Percentiles rank a stretch among this genome's conserved stretches.
phyloP scores from a whole-genome alignment of 2,329 filamentous ascomycete genomes.

The Xylariaceae sp. region DNA sequence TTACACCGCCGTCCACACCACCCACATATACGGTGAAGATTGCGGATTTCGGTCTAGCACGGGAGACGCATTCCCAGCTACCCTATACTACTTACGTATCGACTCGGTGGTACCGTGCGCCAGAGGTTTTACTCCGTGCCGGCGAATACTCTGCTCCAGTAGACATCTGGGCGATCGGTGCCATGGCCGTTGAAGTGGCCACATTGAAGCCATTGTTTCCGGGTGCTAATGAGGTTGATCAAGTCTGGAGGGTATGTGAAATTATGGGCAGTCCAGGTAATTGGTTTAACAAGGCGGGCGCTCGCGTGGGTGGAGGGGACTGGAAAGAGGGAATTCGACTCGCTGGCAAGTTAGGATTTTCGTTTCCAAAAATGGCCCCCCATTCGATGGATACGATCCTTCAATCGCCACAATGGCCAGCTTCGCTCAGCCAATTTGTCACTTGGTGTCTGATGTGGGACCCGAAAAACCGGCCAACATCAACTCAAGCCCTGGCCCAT shows the following conservation, averaged over 20 bases:
- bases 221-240: constrained; percentile 95
- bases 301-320: constrained; percentile 86
- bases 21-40: constrained; percentile 96
- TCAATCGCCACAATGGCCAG: constrained; percentile 85
- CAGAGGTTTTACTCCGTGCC: constrained; percentile 87
- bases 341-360: constrained; percentile 94
- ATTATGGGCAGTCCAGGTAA: constrained; percentile 99
- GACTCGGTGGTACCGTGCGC: constrained; percentile 95
- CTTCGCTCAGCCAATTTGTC: constrained; percentile 83
- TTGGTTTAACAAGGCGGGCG: constrained; percentile 92
- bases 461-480: constrained; percentile 85
- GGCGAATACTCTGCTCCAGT: constrained; percentile 97
- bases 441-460: constrained; percentile 99
- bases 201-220: constrained; percentile 96
- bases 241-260: constrained; percentile 97
- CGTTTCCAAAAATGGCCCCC: constrained; percentile 98
- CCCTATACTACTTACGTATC: constrained; percentile 99
- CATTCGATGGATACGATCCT: constrained; percentile 95
- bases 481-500: constrained; percentile 87
- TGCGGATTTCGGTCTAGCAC: constrained; percentile 94
- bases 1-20: constrained; percentile 92
- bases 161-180: constrained; percentile 97
- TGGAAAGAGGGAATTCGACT: constrained; percentile 93
- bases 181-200: constrained; percentile 97
- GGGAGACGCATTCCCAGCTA: constrained; percentile 92